Conservation (phyloP, 176 grass and related monocot species). For the Pontederia paniculata region DNA sequence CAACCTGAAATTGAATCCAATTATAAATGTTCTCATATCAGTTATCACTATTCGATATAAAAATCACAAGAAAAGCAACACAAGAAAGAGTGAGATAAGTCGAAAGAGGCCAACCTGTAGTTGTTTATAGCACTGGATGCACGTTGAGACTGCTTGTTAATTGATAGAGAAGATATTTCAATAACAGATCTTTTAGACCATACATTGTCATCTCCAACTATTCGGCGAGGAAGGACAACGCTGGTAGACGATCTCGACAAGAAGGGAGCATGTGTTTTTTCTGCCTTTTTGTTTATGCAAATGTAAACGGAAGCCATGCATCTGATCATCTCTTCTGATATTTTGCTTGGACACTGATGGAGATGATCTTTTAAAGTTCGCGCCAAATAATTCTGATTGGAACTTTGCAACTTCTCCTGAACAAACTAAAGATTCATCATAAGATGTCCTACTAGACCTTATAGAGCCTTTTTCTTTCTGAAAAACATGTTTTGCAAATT, state of each 20-base stretch:
- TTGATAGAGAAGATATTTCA: slow-evolving; percentile 50
- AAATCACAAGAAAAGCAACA: not conserved
- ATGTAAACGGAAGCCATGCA: slow-evolving; percentile 83
- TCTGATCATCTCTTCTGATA: slow-evolving; percentile 97
- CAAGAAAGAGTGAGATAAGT: not conserved
- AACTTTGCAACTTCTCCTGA: slow-evolving; percentile 57
- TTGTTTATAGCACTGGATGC: slow-evolving; percentile 56
- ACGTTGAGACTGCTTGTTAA: slow-evolving; percentile 52
- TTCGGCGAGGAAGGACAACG: slow-evolving; percentile 42
- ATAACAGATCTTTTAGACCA: slow-evolving; percentile 32
- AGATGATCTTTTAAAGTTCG: slow-evolving; percentile 91
- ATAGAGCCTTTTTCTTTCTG: too few species aligned
- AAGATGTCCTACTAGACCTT: not conserved
- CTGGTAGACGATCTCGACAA: slow-evolving; percentile 80
- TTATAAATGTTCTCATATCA: too few species aligned
- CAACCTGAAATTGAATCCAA: slow-evolving; percentile 32
- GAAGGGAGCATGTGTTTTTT: slow-evolving; percentile 55
- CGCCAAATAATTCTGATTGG: slow-evolving; percentile 42
- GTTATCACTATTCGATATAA: not conserved
- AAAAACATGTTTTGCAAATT: not conserved
- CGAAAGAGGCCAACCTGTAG: slow-evolving; percentile 49
- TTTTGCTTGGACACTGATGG: slow-evolving; percentile 88
- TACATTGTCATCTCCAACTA: slow-evolving; percentile 35
- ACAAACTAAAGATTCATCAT: slow-evolving; percentile 19
- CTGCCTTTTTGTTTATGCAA: slow-evolving; percentile 34